Evolutionary conservation across 2,329 filamentous ascomycete species (phyloP), one percentile per base, ranked within the genome.

Genomic region (Epichloe typhina): DNA sequence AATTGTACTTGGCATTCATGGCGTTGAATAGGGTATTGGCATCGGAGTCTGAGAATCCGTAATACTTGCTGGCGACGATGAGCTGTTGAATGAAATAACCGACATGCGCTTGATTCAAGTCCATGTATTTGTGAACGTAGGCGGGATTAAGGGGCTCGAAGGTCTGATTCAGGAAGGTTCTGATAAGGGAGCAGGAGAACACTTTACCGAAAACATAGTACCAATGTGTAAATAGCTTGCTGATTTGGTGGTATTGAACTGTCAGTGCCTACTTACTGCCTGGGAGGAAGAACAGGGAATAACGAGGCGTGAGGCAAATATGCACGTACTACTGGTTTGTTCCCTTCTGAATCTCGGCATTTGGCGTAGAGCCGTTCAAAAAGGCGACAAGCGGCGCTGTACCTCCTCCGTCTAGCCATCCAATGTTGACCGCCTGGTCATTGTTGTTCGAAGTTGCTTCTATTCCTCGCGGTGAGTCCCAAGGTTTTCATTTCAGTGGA

Each of bases 121-220:
- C 55, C 63, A 65, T 65, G 51, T 56, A 65, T 42, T 64, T 64
- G 56, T 65, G 63, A 4, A 62, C 61, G 50, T 64, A 65, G 31
- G 62, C 60, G 15, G 56, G 58, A 46, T 49, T 57, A 19, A 57
- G 53, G 23, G 50, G 47, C 4, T 51, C 54, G 33, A 57, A 56
- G 2, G 52, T 50, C 15, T 51, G 52, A 5, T 53, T 45, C 1
- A 59, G 56, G 26, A 57, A 53, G 3, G 55, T 50, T 26, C 54
- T 53, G 12, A 54, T 56, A 9, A 47, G 39, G 11, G 54, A 59
- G 50, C 63, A 65, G 17, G 56, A 57, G 49, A 59, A 64, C 15
- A 61, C 53, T 26, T 54, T 55, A 36, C 58, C 57, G 50, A 65
- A 65, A 15, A 61, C 58, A 3, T 55, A 54, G 37, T 60, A 59